Percentiles rank a stretch among this genome's conserved stretches.
Conservation (phyloP, 192 early-diverging fungal species). For the Paraglomus occultum region DNA sequence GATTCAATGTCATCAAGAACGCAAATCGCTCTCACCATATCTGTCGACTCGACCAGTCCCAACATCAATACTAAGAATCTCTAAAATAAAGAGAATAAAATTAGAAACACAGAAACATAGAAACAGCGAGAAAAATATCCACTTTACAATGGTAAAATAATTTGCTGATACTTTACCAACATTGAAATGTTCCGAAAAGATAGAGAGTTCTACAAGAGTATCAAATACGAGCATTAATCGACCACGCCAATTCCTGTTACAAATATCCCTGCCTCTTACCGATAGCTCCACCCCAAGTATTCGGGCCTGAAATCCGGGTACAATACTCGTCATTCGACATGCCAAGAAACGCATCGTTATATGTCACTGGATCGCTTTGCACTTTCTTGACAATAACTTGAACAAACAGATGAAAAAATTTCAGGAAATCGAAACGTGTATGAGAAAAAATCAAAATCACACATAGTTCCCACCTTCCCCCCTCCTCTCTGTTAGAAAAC, state of each 20-base stretch:
- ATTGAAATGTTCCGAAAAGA: conserved; percentile 67
- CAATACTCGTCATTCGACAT: conserved; percentile 52
- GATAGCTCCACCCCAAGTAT: conserved; percentile 85
- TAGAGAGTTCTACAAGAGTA: conserved; percentile 57
- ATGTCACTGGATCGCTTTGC: conserved; percentile 47
- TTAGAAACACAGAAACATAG: background rate
- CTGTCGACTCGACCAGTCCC: conserved; percentile 63
- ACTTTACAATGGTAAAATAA: background rate
- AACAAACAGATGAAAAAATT: background rate
- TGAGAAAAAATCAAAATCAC: background rate
- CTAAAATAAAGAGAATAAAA: conserved; percentile 33
- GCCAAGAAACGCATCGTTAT: conserved; percentile 65
- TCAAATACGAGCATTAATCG: background rate
- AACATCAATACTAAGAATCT: conserved; percentile 79
- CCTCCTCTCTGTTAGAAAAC: background rate
- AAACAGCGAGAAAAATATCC: too few species aligned
- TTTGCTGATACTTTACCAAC: conserved; percentile 37
- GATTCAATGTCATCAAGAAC: background rate
- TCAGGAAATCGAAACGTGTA: background rate
- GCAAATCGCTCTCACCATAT: conserved; percentile 53
- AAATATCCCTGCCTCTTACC: conserved; percentile 34
- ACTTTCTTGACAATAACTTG: conserved; percentile 3
- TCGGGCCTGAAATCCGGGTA: conserved; percentile 61
- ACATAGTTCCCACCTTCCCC: background rate
- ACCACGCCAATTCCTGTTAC: background rate